Percentiles rank a stretch among this genome's conserved stretches.
phyloP scores from a whole-genome alignment of 1,139 yeast species.

The Hansenula sp. region DNA sequence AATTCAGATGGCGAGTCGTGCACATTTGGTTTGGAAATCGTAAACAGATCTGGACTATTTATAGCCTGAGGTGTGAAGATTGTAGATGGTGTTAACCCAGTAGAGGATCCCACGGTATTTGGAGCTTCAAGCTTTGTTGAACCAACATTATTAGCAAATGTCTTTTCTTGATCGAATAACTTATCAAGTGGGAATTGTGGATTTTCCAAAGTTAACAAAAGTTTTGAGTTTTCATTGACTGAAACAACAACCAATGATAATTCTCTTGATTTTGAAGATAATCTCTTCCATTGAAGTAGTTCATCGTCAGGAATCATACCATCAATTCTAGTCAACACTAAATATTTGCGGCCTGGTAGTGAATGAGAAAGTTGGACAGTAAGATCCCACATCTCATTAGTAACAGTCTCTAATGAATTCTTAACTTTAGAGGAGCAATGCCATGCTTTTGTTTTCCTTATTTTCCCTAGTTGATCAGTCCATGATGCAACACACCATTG shows the following conservation, averaged over 20 bases:
- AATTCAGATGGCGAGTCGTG: slow-evolving; percentile 19
- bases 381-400: slow-evolving; percentile 54
- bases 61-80: slow-evolving; percentile 28
- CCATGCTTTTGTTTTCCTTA: slow-evolving; percentile 67
- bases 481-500: slow-evolving; percentile 87
- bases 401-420: slow-evolving; percentile 48
- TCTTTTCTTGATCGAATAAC: slow-evolving; percentile 23
- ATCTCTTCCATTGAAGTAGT: slow-evolving; percentile 68
- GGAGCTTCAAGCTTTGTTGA: slow-evolving; percentile 18
- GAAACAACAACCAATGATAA: slow-evolving; percentile 70
- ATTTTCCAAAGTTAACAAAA: slow-evolving; percentile 39
- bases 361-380: slow-evolving; percentile 37
- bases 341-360: slow-evolving; percentile 45
- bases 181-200: slow-evolving; percentile 28
- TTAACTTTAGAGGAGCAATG: slow-evolving; percentile 40
- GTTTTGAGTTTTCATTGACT: slow-evolving; percentile 58
- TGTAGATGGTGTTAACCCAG: slow-evolving; percentile 24
- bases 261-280: slow-evolving; percentile 57
- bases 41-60: slow-evolving; percentile 36
- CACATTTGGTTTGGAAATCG: slow-evolving; percentile 24
- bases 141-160: slow-evolving; percentile 12
- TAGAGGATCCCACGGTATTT: slow-evolving; percentile 20
- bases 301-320: slow-evolving; percentile 79
- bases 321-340: slow-evolving; percentile 64
- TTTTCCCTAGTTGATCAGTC: slow-evolving; percentile 78